Evolutionary conservation across 306 rosid species (phyloP).

Genomic region (Alnus glutinosa): DNA sequence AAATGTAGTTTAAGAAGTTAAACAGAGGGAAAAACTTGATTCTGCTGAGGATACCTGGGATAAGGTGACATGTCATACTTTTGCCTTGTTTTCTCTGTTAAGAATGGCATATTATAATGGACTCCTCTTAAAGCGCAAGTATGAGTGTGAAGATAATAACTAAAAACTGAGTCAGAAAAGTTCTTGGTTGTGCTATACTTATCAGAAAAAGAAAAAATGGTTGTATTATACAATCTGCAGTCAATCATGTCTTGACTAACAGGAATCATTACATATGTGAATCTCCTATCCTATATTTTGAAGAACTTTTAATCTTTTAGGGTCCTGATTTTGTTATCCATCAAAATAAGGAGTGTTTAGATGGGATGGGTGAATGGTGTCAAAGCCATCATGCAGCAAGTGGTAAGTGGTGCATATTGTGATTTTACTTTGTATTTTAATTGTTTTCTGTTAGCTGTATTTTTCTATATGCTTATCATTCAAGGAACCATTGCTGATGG

Average conservation of each 20-base stretch:
- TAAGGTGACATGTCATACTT: background rate
- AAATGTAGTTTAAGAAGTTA: background rate
- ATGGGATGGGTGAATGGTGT: conserved; percentile 97
- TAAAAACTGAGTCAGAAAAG: background rate
- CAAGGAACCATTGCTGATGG: conserved; percentile 21
- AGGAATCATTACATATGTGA: background rate
- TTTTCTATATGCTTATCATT: conserved; percentile 17
- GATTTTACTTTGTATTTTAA: conserved; percentile 6
- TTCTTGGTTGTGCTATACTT: background rate
- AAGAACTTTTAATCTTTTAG: conserved; percentile 45
- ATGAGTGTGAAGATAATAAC: background rate
- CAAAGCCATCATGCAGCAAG: conserved; percentile 86
- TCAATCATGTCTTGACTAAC: conserved; percentile 13
- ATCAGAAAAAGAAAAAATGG: background rate
- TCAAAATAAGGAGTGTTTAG: conserved; percentile 83
- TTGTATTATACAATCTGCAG: background rate
- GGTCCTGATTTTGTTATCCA: conserved; percentile 97
- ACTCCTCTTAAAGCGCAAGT: background rate
- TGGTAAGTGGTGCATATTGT: conserved; percentile 60
- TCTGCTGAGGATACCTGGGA: background rate
- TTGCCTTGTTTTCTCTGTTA: background rate
- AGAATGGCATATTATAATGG: background rate
- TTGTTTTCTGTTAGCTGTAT: background rate
- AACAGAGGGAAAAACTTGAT: background rate
- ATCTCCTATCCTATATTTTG: conserved; percentile 13